Base-by-base conservation (phyloP, 1,284 basidiomycete genomes). In the Pseudozyma hubeiensis region DNA sequence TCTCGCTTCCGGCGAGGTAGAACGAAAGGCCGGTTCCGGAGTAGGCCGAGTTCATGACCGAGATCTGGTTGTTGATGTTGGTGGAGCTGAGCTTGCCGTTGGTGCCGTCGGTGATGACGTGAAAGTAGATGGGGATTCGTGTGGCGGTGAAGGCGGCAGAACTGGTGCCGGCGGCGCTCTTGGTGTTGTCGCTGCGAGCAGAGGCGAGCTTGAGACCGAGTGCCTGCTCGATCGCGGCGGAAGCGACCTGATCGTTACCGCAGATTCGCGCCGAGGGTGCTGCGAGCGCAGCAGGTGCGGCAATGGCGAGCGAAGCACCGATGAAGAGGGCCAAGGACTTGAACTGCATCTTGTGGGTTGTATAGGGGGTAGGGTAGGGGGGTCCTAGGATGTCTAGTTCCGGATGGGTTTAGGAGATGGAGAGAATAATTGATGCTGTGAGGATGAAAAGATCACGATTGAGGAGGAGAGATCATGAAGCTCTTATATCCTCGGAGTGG, bases 11-110 rank as follows among this genome's bases (percentile, higher is more conserved):
- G 37, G 85, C 86, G 30, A 89, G 86, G 3, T 69, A 78, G 84
- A 87, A 89, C 33, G 85, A 83, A 48, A 89, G 84, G 17, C 87
- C 87, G 31, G 86, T 79, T 39, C 73, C 69, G 5, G 63, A 67
- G 76, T 88, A 89, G 58, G 86, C 87, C 33, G 73, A 47, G 84
- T 89, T 89, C 75, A 89, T 79, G 13, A 86, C 87, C 71, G 88
- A 86, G 62, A 89, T 87, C 77, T 88, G 87, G 14, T n/a, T 35
- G 55, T 51, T 44, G 63, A 79, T 71, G 39, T 48, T 45, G 19
- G 56, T 53, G 5, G 57, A 54, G 17, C 52, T 46, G 9, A 79
- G 52, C 40, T 59, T 51, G 5, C 77, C 77, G 24, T 69, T 68
- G 54, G 55, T 58, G 29, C 74, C 77, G 16, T 70, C 64, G 29